Conservation (phyloP, 2,329 filamentous ascomycete species). For the Neospermospora avenae region DNA sequence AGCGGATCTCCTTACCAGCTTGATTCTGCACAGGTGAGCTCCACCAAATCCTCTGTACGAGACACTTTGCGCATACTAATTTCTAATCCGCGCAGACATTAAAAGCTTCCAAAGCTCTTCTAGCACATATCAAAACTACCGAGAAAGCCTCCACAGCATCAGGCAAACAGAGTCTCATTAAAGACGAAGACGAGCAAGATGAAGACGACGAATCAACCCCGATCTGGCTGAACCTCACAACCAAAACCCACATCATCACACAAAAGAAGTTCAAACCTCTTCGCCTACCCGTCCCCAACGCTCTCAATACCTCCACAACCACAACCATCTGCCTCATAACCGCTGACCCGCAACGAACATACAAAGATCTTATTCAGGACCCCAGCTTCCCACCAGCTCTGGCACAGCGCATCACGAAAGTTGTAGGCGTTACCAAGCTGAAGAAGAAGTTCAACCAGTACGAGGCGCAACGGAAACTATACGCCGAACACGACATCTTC, state of each 20-base stretch:
- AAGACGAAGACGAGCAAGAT: conserved; percentile 45
- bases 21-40: conserved; percentile 32
- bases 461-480: conserved; percentile 80
- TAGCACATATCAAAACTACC: conserved; percentile 58
- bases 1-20: conserved; percentile 36
- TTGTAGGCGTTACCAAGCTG: conserved; percentile 82
- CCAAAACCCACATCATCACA: conserved; percentile 66
- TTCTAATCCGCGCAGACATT: conserved; percentile 43
- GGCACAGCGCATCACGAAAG: conserved; percentile 64
- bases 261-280: conserved; percentile 77
- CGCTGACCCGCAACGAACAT: conserved; percentile 74
- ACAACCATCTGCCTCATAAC: conserved; percentile 83
- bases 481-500: conserved; percentile 87
- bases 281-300: conserved; percentile 76
- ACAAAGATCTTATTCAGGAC: conserved; percentile 82
- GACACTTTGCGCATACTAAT: conserved; percentile 38
- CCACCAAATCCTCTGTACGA: conserved; percentile 8
- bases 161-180: conserved; percentile 55
- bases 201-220: conserved; percentile 46
- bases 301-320: conserved; percentile 64
- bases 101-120: conserved; percentile 60
- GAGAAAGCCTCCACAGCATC: conserved; percentile 43
- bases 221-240: conserved; percentile 61
- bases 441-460: conserved; percentile 87
- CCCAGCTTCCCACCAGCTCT: conserved; percentile 67